Evolutionary conservation across 2,329 filamentous ascomycete species (phyloP).

Genomic region (Trichoderma gracile): DNA sequence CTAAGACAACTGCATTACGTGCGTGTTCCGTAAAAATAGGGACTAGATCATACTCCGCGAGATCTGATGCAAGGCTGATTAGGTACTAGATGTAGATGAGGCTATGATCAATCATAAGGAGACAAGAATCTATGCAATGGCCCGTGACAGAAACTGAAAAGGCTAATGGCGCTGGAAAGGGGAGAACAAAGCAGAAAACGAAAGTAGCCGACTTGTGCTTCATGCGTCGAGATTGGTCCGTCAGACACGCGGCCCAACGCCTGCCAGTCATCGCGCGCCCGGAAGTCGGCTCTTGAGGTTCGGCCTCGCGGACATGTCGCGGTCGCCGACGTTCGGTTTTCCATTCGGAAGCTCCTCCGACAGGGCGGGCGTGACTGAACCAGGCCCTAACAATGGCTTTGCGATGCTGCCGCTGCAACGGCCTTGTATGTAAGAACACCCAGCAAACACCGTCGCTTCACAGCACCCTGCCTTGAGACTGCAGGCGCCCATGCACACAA

Average conservation of each 20-base stretch:
- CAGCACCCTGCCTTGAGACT: neutral
- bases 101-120: neutral
- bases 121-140: neutral
- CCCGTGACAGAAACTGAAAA: neutral
- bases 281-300: constrained; percentile 13
- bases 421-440: neutral
- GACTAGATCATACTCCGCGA: no score
- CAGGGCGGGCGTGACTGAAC: neutral
- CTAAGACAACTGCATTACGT: no score
- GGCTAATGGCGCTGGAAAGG: neutral
- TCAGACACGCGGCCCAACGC: no score
- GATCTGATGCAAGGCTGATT: neutral
- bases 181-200: neutral
- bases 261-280: neutral
- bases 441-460: neutral
- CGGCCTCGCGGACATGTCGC: constrained; percentile 17
- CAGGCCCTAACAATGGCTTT: neutral
- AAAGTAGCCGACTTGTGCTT: neutral
- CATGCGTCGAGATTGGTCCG: no score
- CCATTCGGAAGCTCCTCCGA: neutral
- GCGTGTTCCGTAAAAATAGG: no score
- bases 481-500: neutral
- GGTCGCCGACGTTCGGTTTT: constrained; percentile 4
- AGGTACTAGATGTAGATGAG: neutral
- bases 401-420: neutral